phyloP scores from a whole-genome alignment of 2,329 filamentous ascomycete species.

The Microdochium bolleyi region DNA sequence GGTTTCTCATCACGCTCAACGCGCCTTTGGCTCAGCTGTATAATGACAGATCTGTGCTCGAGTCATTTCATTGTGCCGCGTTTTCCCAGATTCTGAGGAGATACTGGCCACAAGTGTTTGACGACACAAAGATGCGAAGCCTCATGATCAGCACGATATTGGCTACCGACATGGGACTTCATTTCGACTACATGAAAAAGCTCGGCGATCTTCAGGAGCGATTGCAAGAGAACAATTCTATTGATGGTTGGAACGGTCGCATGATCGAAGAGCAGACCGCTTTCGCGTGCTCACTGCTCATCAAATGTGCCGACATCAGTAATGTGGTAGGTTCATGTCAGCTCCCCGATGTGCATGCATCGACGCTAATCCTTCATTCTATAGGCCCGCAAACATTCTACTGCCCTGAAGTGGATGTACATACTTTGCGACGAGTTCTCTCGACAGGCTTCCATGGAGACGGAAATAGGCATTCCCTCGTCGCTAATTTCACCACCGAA shows the following conservation, averaged over 20 bases:
- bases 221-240: constrained; percentile 56
- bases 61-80: constrained; percentile 95
- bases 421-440: constrained; percentile 95
- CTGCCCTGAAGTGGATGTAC: constrained; percentile 82
- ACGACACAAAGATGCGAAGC: constrained; percentile 71
- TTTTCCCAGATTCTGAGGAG: constrained; percentile 92
- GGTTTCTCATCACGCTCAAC: constrained; percentile 86
- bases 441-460: constrained; percentile 86
- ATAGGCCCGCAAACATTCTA: constrained; percentile 75
- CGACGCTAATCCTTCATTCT: constrained; percentile 12
- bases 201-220: constrained; percentile 75
- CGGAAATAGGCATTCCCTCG: constrained; percentile 77
- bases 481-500: constrained; percentile 80
- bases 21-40: constrained; percentile 91
- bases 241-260: constrained; percentile 70
- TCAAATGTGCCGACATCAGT: constrained; percentile 98
- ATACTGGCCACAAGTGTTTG: constrained; percentile 81
- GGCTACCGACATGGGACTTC: constrained; percentile 93
- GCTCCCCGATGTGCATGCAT: neutral
- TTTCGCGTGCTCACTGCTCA: constrained; percentile 80
- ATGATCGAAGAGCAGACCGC: constrained; percentile 69
- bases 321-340: constrained; percentile 69
- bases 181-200: constrained; percentile 94
- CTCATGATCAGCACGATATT: constrained; percentile 97
- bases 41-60: constrained; percentile 92